Percentiles rank a stretch among this genome's conserved stretches.
These are phyloP conservation scores for Heliosperma pusillum DNA, from an alignment of 148 eudicot genomes.

Conservation along the genomic window DNA sequence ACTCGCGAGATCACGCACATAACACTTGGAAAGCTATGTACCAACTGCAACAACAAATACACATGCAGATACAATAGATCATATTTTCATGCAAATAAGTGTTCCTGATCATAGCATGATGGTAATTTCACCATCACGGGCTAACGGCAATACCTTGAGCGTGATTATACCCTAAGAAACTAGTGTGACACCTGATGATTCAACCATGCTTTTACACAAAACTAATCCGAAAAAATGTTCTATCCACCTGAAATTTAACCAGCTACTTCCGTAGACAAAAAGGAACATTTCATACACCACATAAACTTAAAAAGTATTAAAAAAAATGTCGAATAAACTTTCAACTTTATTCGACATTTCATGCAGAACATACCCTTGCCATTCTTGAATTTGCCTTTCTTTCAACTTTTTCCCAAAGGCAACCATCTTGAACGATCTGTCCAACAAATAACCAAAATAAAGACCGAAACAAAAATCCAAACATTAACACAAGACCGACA, in stretches of 20 bases:
- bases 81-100: too few species aligned
- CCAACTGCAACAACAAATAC: too few species aligned
- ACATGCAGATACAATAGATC: too few species aligned
- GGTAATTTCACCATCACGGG: not conserved
- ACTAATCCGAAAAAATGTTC: not conserved
- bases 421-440: conserved; percentile 39
- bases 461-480: not conserved
- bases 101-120: not conserved
- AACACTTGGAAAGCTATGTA: too few species aligned
- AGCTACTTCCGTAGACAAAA: not conserved
- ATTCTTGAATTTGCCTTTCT: conserved; percentile 85
- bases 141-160: too few species aligned
- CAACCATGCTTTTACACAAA: not conserved
- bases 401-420: conserved; percentile 94
- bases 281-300: not conserved
- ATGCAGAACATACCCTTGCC: conserved; percentile 90
- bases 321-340: too few species aligned
- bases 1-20: too few species aligned
- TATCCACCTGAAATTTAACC: not conserved
- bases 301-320: not conserved
- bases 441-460: conserved; percentile 1
- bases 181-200: not conserved
- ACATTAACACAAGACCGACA: not conserved
- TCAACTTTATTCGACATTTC: too few species aligned
- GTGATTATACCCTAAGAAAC: too few species aligned